Conservation (phyloP, 2,329 filamentous ascomycete species). For the Colletotrichum endophyticum region DNA sequence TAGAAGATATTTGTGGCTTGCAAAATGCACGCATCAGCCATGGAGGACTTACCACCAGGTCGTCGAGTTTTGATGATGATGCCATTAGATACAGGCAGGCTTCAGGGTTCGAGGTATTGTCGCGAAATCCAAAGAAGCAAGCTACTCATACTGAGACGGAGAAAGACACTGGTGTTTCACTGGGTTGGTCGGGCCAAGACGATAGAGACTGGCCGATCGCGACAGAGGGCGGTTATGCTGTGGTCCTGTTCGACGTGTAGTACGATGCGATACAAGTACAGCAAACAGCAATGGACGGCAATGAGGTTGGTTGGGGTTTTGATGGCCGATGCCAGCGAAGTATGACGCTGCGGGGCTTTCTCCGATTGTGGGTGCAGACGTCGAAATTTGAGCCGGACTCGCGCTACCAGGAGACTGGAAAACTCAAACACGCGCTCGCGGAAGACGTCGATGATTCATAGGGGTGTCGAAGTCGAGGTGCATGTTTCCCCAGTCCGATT, state of each 20-base stretch:
- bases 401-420: not conserved
- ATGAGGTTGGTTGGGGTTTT: not conserved
- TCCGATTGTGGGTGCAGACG: not conserved
- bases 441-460: conserved; percentile 9
- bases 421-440: not conserved
- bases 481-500: not conserved
- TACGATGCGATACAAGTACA: not conserved
- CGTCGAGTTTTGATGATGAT: conserved; percentile 11
- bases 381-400: not conserved
- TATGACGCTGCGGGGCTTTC: not conserved
- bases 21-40: not conserved
- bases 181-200: not conserved
- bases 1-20: not conserved
- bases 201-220: not conserved
- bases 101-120: conserved; percentile 18
- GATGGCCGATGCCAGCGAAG: not conserved
- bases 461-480: not conserved
- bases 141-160: conserved; percentile 2
- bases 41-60: conserved; percentile 10
- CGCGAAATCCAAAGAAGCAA: conserved; percentile 4
- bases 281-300: not conserved
- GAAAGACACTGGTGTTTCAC: not conserved
- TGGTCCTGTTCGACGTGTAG: not conserved
- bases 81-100: not conserved
- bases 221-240: not conserved